phyloP scores from a whole-genome alignment of 2,329 filamentous ascomycete species.

The Colletotrichum graminicola region DNA sequence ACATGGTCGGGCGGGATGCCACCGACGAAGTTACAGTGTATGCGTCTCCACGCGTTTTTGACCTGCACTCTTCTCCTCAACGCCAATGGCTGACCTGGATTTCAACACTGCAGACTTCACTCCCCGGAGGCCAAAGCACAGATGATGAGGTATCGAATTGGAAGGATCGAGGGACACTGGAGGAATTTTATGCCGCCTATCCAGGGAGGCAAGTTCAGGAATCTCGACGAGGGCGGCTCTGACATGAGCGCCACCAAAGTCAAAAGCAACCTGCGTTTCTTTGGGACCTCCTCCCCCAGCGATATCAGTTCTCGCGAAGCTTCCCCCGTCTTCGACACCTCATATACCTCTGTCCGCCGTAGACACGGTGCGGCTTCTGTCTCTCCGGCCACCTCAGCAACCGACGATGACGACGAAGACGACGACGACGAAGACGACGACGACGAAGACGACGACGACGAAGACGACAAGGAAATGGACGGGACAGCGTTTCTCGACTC shows the following conservation, averaged over 20 bases:
- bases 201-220: conserved; percentile 84
- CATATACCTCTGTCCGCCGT: conserved; percentile 49
- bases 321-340: conserved; percentile 63
- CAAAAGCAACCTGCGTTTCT: conserved; percentile 37
- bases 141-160: conserved; percentile 88
- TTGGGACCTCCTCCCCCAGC: conserved; percentile 57
- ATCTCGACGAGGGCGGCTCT: conserved; percentile 44
- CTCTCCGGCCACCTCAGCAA: conserved; percentile 67
- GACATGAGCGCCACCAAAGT: conserved; percentile 53
- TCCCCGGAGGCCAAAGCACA: conserved; percentile 79
- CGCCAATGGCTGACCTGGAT: conserved; percentile 14
- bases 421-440: conserved; percentile 63
- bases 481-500: conserved; percentile 77
- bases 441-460: conserved; percentile 58
- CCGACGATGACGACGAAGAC: conserved; percentile 56
- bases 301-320: conserved; percentile 65
- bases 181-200: conserved; percentile 90
- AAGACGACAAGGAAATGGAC: conserved; percentile 59
- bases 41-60: conserved; percentile 50
- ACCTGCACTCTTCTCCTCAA: background rate
- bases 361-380: conserved; percentile 60
- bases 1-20: conserved; percentile 94
- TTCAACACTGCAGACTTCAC: conserved; percentile 74
- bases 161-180: conserved; percentile 85
- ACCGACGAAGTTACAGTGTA: conserved; percentile 95